A percentile compares a stretch with the other conserved stretches of the same genome.
These are phyloP conservation scores for Cornus controversa DNA, from an alignment of 148 eudicot species.

Conservation along the genomic window DNA sequence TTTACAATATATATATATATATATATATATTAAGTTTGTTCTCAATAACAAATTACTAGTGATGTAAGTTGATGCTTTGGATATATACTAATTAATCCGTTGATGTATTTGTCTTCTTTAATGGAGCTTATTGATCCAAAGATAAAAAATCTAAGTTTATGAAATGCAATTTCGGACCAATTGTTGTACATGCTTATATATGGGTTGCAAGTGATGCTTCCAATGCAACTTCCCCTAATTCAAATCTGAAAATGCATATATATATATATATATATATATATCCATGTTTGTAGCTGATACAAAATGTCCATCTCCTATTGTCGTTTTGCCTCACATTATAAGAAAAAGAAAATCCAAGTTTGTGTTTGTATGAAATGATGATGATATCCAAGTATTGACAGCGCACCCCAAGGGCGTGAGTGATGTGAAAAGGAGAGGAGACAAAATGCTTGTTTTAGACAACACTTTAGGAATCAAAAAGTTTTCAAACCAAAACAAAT, in stretches of 20 bases:
- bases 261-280: no score
- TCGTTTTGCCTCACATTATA: no score
- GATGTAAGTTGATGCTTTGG: not conserved
- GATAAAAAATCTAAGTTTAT: no score
- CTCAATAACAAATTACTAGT: not conserved
- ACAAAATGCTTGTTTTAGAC: no score
- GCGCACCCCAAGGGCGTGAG: not conserved
- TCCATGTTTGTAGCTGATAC: not conserved
- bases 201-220: no score
- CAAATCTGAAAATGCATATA: no score
- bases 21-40: no score
- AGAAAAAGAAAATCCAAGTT: no score
- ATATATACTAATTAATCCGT: not conserved
- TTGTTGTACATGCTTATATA: not conserved
- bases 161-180: no score
- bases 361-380: conserved; percentile 6
- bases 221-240: no score
- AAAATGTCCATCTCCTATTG: not conserved
- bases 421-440: not conserved
- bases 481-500: no score
- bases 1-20: not conserved
- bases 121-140: conserved; percentile 5
- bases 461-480: no score
- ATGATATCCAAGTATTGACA: not conserved
- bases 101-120: conserved; percentile 6